phyloP scores from a whole-genome alignment of 139 green algal genomes.

The Mesostigma viride region DNA sequence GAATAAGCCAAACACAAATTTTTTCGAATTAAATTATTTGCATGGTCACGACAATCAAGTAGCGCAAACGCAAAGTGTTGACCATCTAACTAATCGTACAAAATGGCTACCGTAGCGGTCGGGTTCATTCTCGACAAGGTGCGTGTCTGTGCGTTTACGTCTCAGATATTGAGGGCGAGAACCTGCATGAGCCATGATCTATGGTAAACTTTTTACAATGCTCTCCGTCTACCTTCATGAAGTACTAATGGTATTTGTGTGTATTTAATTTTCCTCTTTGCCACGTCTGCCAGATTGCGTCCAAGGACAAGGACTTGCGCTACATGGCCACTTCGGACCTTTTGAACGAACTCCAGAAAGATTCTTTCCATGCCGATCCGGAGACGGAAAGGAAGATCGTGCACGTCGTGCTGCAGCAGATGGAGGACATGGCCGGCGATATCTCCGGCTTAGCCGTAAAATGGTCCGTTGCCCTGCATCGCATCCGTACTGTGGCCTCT shows the following conservation, averaged over 20 bases:
- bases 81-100: too few relatives aligned
- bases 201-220: too few relatives aligned
- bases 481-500: neutral
- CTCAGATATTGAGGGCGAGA: neutral
- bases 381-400: constrained; percentile 56
- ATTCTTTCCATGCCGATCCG: constrained; percentile 52
- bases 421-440: constrained; percentile 77
- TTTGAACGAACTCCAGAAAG: constrained; percentile 65
- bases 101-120: neutral
- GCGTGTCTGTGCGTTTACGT: neutral
- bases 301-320: constrained; percentile 53
- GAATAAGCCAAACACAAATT: too few relatives aligned
- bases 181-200: neutral
- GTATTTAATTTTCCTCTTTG: neutral
- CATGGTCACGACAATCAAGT: too few relatives aligned
- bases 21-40: too few relatives aligned
- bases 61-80: neutral
- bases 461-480: constrained; percentile 30
- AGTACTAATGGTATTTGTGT: too few relatives aligned
- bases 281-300: constrained; percentile 19
- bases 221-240: too few relatives aligned
- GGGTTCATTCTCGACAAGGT: neutral
- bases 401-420: constrained; percentile 57
- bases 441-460: constrained; percentile 80
- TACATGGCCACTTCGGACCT: constrained; percentile 94